Base-by-base conservation (phyloP, 1,139 yeast genomes). In the Yamadazyma songkhlaensis region DNA sequence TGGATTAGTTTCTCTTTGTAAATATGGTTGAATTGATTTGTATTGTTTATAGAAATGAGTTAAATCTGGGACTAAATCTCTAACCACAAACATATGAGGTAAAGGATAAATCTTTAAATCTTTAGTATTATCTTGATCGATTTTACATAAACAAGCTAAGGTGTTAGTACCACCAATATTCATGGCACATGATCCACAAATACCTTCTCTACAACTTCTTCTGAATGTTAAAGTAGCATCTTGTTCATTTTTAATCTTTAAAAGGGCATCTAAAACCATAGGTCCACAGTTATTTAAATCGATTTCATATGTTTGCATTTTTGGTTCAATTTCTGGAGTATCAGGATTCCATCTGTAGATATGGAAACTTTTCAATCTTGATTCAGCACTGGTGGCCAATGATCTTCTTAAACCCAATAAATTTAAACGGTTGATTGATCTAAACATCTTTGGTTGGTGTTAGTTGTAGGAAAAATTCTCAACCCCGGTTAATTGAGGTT, bases 121-220 rank as follows among this genome's bases (percentile, higher is more conserved):
- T 67, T 84, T 85, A 46, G 79, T 48, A 35, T 75, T 69, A 64
- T 89, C 84, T 53, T 80, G 79, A 62, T 92, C 96, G 57, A 92
- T 89, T 66, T 89, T 84, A 73, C 97, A 89, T 54, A 94, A 74
- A 71, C 98, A 92, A 30, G 98, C 98, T 57, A 92, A 76, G 25
- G 98, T 92, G 76, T 92, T 92, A 61, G 85, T 77, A 51, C 99
- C 99, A 49, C 96, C 95, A 64, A 92, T 92, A 74, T 92, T 92
- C 99, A 92, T 92, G 54, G 99, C 99, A 75, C 99, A 92, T 4
- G 97, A 92, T 35, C 99, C 99, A 72, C 99, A 92, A 53, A 92
- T 94, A 56, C 99, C 99, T 70, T 92, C 99, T 74, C 99, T 90
- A 72, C 98, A 92, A 36, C 97, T 89, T 69, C 98, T 84, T 74